Evolutionary conservation across 805 yeast genomes (phyloP), one percentile per base, ranked within the genome.

Genomic region (Kodamaea hsintzibuensis): DNA sequence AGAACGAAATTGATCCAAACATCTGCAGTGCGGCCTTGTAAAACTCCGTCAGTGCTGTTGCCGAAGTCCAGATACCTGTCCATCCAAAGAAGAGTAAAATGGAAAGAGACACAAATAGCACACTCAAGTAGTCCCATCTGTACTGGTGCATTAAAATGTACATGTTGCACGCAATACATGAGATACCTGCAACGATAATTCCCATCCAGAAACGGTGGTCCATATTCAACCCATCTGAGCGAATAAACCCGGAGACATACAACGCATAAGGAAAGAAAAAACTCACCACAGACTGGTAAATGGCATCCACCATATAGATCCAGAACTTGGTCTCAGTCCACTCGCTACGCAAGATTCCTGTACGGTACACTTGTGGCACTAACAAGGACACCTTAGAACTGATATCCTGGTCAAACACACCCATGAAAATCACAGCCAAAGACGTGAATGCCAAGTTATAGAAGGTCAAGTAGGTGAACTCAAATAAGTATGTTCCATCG

Each of bases 401-500:
- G 25, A 88, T 88, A 68, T 88, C 95, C 66, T 88, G 93, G 67
- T 88, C 96, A 44, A 87, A 71, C 30, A 85, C 78, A 14, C 88
- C 95, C 67, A 88, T 70, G 58, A 85, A 78, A 48, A 88, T 86
- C 46, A 88, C 88, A 3, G 96, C 93, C 54, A 88, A 69, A 7
- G 95, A 88, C 1, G 95, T 88, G 63, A 88, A 88, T 3, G 91
- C 90, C 74, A 89, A 78, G 67, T 88, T 88, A 77, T 84, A 88
- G 65, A 88, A 82, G 82, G 87, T 85, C 70, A 89, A 78, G 65
- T 81, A 86, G 18, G 96, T 88, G 70, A 82, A 89, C 69, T 88
- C 93, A 62, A 83, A 88, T 64, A 88, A 73, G 64, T 88, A 88
- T 1, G 91, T 79, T 35, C 91, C 91, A 66, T 89, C 95, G 63